Conservation (phyloP, 1,284 basidiomycete genomes). For the Leccinum pachyderme region DNA sequence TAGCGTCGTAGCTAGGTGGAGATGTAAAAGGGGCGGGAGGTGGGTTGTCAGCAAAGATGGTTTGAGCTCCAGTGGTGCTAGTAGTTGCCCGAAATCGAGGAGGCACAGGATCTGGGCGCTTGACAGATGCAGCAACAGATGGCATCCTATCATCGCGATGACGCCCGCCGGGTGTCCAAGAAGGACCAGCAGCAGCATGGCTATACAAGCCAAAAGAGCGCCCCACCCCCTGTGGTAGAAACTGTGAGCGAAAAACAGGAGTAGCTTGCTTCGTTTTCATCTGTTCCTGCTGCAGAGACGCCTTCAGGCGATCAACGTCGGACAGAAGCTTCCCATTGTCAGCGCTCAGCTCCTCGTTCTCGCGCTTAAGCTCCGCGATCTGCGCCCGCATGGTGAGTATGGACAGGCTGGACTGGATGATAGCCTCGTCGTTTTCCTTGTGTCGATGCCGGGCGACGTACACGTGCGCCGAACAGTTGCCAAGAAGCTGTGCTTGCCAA, state of each 20-base stretch:
- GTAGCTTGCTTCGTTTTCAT: constrained; percentile 1
- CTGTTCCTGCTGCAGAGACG: constrained; percentile 21
- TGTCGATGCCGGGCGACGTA: constrained; percentile 35
- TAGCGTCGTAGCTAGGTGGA: constrained; percentile 13
- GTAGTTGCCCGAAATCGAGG: not conserved
- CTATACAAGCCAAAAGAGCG: constrained; percentile 15
- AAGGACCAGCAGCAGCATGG: constrained; percentile 27
- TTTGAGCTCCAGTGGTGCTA: constrained; percentile 13
- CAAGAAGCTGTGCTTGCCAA: constrained; percentile 65
- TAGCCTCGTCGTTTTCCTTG: constrained; percentile 28
- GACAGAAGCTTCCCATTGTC: constrained; percentile 37
- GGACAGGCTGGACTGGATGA: constrained; percentile 49
- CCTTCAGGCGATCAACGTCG: constrained; percentile 31
- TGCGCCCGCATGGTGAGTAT: constrained; percentile 44
- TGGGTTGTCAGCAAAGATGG: constrained; percentile 32
- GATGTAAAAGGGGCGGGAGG: constrained; percentile 18
- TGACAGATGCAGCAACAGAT: not conserved
- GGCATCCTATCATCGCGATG: not conserved
- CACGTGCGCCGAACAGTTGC: constrained; percentile 56
- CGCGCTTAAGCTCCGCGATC: constrained; percentile 36
- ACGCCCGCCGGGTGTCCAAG: constrained; percentile 17
- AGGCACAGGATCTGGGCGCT: not conserved
- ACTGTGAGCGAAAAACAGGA: not conserved
- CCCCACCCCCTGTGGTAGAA: not conserved
- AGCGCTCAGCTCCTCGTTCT: constrained; percentile 31